A percentile compares a stretch with the other conserved stretches of the same genome.
phyloP scores from a whole-genome alignment of 2,329 filamentous ascomycete genomes.

The Teratosphaeria pseudoeucalypti region DNA sequence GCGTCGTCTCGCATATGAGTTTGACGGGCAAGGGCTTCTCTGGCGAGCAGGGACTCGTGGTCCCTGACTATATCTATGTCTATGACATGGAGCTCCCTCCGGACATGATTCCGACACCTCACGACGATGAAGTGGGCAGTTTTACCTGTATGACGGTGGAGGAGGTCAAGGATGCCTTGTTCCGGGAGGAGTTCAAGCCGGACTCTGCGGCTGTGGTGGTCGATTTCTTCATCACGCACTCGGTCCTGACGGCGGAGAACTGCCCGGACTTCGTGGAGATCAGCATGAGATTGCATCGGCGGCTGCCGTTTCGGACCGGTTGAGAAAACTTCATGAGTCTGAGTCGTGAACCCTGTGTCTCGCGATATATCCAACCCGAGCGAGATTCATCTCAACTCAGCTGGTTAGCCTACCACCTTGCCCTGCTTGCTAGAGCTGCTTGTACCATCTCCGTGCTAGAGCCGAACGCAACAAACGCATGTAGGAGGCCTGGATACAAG shows the following conservation, averaged over 20 bases:
- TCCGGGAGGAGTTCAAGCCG: conserved; percentile 71
- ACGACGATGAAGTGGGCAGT: conserved; percentile 79
- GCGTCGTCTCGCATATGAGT: conserved; percentile 75
- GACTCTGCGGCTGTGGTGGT: conserved; percentile 78
- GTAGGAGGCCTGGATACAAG: conserved; percentile 34
- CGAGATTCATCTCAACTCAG: not conserved
- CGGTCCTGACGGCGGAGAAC: conserved; percentile 59
- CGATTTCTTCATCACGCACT: conserved; percentile 82
- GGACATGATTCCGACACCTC: conserved; percentile 61
- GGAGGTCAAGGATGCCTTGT: conserved; percentile 62
- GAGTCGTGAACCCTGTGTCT: not conserved
- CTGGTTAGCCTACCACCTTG: not conserved
- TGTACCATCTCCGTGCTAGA: not conserved
- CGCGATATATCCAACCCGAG: not conserved
- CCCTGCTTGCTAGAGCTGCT: not conserved
- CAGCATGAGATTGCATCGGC: conserved; percentile 61
- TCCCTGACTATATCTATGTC: conserved; percentile 81
- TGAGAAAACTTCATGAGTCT: not conserved
- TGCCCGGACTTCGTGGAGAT: conserved; percentile 73
- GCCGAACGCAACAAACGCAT: conserved; percentile 28
- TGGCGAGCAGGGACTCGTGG: conserved; percentile 65
- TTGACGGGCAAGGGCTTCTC: conserved; percentile 23
- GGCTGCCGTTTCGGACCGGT: conserved; percentile 53
- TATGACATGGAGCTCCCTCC: conserved; percentile 74
- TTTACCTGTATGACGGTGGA: conserved; percentile 70